A percentile compares a stretch with the other conserved stretches of the same genome.
Evolutionary conservation across 768 basidiomycete genomes (phyloP).

Genomic region (Mycena galopus): DNA sequence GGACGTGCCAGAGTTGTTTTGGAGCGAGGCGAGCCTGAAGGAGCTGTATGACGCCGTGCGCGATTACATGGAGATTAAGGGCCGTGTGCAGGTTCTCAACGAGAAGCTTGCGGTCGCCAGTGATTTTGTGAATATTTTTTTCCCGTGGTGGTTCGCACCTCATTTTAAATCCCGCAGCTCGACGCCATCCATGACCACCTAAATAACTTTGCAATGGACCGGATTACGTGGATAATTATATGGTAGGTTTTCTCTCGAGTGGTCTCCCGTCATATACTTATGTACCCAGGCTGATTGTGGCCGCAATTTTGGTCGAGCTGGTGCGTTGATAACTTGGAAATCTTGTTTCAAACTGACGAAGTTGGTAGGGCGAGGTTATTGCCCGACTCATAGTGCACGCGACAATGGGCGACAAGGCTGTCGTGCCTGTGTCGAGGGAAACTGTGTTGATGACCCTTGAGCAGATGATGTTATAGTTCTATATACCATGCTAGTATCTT

Average conservation of each 20-base stretch:
- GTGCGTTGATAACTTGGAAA: slow-evolving; percentile 53
- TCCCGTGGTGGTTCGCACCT: neutral
- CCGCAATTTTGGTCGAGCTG: slow-evolving; percentile 89
- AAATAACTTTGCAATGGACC: slow-evolving; percentile 90
- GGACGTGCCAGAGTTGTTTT: slow-evolving; percentile 94
- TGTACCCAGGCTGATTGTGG: slow-evolving; percentile 82
- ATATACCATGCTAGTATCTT: neutral
- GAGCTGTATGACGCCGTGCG: slow-evolving; percentile 92
- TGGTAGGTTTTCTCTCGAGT: slow-evolving; percentile 51
- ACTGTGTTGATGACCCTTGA: slow-evolving; percentile 58
- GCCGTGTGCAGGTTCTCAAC: slow-evolving; percentile 86
- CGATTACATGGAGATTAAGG: slow-evolving; percentile 94
- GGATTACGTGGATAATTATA: slow-evolving; percentile 78
- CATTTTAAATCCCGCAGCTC: slow-evolving; percentile 60
- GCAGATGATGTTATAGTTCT: slow-evolving; percentile 48
- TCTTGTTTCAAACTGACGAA: neutral
- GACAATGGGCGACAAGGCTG: slow-evolving; percentile 48
- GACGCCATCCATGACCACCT: slow-evolving; percentile 95
- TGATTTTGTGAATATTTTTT: slow-evolving; percentile 76
- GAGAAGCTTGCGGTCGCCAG: slow-evolving; percentile 90
- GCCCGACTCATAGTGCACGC: slow-evolving; percentile 83
- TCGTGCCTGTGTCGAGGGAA: slow-evolving; percentile 46
- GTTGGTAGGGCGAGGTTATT: slow-evolving; percentile 79
- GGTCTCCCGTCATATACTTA: slow-evolving; percentile 22
- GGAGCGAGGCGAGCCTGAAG: slow-evolving; percentile 92